A percentile compares a stretch with the other conserved stretches of the same genome.
These are phyloP conservation scores for Fusarium zealandicum DNA, from an alignment of 2,329 filamentous ascomycete genomes.

Conservation along the genomic window DNA sequence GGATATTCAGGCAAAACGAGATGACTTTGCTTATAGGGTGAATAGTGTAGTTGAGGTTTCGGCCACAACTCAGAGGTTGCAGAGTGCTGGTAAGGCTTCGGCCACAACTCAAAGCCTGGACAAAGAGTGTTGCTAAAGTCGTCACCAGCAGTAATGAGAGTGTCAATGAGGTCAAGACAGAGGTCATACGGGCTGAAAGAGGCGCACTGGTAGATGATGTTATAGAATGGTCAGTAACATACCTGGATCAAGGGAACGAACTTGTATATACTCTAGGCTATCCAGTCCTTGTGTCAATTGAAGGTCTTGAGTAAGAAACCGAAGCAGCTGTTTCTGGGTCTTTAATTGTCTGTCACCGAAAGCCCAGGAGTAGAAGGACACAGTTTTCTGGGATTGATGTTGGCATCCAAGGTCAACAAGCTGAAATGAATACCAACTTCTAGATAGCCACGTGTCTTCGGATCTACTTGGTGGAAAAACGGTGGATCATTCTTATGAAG, in stretches of 20 bases:
- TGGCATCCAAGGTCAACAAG: background rate
- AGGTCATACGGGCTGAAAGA: background rate
- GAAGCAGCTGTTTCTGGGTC: background rate
- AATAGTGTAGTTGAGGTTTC: background rate
- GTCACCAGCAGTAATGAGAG: background rate
- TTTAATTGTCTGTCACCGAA: too few relatives aligned
- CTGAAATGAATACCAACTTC: background rate
- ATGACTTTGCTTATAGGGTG: too few relatives aligned
- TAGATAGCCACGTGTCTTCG: background rate
- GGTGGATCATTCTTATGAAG: background rate
- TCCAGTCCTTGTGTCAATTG: background rate
- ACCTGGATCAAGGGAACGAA: too few relatives aligned
- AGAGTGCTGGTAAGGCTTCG: background rate
- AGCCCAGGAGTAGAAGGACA: background rate
- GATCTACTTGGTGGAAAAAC: conserved; percentile 4
- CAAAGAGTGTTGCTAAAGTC: background rate
- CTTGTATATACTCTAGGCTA: background rate
- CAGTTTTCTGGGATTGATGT: background rate
- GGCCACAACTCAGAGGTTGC: conserved; percentile 1
- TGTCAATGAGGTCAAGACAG: background rate
- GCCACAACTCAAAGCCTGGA: background rate
- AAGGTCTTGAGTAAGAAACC: background rate
- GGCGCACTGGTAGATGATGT: background rate
- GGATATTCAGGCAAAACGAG: background rate
- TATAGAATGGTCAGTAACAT: background rate